Percentiles rank a stretch among this genome's conserved stretches.
Evolutionary conservation across 768 basidiomycete genomes (phyloP).

Genomic region (Collybia nuda): DNA sequence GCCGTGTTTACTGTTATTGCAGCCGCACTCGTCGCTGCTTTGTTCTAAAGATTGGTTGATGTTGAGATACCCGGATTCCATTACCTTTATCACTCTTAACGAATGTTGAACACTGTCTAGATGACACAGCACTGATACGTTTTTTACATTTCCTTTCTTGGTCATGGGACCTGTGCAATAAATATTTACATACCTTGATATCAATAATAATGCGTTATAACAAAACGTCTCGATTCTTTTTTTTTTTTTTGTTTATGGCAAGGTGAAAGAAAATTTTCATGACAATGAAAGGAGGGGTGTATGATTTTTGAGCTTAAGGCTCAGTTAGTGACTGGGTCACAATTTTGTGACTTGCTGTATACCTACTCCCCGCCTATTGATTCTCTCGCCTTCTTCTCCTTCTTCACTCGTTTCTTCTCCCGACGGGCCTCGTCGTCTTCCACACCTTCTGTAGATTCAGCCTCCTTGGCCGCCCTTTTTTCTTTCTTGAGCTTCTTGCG

Average conservation of each 20-base stretch:
- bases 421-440: slow-evolving; percentile 61
- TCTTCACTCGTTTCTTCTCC: slow-evolving; percentile 66
- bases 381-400: slow-evolving; percentile 61
- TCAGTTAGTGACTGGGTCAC: no score
- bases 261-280: no score
- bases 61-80: no score
- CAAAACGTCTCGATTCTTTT: neutral
- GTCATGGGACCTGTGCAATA: slow-evolving; percentile 4
- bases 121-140: slow-evolving; percentile 18
- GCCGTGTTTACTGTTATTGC: slow-evolving; percentile 26
- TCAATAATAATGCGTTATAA: slow-evolving; percentile 9
- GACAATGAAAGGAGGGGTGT: no score
- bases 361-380: slow-evolving; percentile 36
- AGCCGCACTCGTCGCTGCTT: slow-evolving; percentile 27
- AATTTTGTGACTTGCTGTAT: neutral
- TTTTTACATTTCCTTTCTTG: slow-evolving; percentile 13
- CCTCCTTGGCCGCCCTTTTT: slow-evolving; percentile 54
- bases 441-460: slow-evolving; percentile 40
- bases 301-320: no score
- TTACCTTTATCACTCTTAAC: slow-evolving; percentile 14
- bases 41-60: slow-evolving; percentile 29
- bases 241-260: no score
- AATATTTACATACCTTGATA: no score
- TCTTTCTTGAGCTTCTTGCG: slow-evolving; percentile 63
- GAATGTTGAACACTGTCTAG: slow-evolving; percentile 23